A percentile compares a stretch with the other conserved stretches of the same genome.
These are phyloP conservation scores for Tolypocladium ophioglossoides DNA, from an alignment of 2,329 filamentous ascomycete species.

Conservation along the genomic window DNA sequence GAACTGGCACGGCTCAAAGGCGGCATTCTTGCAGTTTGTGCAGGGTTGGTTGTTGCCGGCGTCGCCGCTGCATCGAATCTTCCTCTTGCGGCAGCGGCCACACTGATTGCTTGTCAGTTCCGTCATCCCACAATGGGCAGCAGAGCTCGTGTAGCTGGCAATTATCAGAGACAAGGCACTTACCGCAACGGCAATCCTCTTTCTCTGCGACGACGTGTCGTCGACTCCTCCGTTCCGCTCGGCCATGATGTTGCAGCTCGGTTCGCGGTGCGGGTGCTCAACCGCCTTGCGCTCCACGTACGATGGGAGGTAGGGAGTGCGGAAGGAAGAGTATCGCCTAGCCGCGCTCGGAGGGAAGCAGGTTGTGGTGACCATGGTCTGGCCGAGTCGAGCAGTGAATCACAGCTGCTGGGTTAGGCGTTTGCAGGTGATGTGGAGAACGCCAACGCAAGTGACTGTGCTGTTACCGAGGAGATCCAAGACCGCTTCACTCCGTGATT, in stretches of 20 bases:
- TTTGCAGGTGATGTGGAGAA: neutral
- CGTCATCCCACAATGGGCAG: neutral
- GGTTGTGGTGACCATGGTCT: constrained; percentile 9
- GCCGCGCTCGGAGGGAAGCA: constrained; percentile 6
- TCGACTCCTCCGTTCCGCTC: constrained; percentile 11
- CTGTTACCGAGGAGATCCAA: neutral
- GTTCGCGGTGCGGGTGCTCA: constrained; percentile 3
- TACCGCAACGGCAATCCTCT: constrained; percentile 50
- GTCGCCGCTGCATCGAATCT: constrained; percentile 91
- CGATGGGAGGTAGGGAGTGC: constrained; percentile 7
- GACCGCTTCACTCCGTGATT: neutral
- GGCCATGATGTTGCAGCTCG: constrained; percentile 5
- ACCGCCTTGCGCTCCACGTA: constrained; percentile 7
- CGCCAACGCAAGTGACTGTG: neutral
- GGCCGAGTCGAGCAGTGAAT: neutral
- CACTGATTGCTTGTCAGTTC: constrained; percentile 47
- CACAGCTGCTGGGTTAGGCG: neutral
- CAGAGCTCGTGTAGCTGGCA: neutral
- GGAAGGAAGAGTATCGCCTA: constrained; percentile 6
- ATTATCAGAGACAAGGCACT: constrained; percentile 14
- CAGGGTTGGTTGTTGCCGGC: constrained; percentile 67
- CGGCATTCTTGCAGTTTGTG: constrained; percentile 69
- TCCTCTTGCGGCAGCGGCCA: constrained; percentile 78
- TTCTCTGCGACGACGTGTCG: constrained; percentile 36
- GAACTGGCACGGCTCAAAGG: constrained; percentile 64